Conservation (phyloP, 495 filamentous ascomycete species). For the Amniculicola lignicola region DNA sequence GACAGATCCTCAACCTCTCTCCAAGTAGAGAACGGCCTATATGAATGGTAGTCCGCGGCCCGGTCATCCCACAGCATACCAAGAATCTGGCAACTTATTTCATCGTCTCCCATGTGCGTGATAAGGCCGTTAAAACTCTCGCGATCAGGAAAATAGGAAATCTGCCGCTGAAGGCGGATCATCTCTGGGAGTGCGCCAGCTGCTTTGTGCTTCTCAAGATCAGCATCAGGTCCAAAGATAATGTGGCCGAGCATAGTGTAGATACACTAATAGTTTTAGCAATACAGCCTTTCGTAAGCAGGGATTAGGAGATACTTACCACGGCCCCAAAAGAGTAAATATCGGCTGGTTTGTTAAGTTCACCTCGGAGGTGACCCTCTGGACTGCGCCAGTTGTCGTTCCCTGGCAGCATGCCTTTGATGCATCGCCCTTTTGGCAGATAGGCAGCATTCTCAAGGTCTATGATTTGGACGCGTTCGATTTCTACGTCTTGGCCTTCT, state of each 20-base stretch:
- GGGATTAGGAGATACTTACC: constrained; percentile 23
- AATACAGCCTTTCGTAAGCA: background rate
- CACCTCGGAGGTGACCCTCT: constrained; percentile 21
- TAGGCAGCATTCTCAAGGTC: constrained; percentile 28
- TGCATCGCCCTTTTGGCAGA: constrained; percentile 17
- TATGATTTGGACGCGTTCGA: constrained; percentile 20
- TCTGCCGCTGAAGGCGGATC: constrained; percentile 18
- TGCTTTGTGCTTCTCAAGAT: constrained; percentile 27
- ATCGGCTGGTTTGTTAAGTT: constrained; percentile 29
- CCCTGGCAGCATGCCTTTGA: constrained; percentile 21
- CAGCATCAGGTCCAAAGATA: constrained; percentile 33
- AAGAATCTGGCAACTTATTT: constrained; percentile 13
- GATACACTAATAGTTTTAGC: constrained; percentile 29
- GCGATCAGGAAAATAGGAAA: constrained; percentile 19
- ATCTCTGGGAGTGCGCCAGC: constrained; percentile 31
- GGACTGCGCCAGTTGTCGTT: constrained; percentile 30
- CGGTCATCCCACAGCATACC: constrained; percentile 12
- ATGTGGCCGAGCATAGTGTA: constrained; percentile 34
- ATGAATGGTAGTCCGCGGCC: constrained; percentile 7
- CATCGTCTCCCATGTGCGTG: constrained; percentile 11
- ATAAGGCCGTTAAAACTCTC: constrained; percentile 18
- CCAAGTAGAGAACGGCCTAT: constrained; percentile 17
- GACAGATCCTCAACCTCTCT: constrained; percentile 6
- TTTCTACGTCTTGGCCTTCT: background rate
- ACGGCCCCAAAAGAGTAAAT: constrained; percentile 30